Evolutionary conservation across 306 rosid species (phyloP).

Genomic region (Glycine soja): DNA sequence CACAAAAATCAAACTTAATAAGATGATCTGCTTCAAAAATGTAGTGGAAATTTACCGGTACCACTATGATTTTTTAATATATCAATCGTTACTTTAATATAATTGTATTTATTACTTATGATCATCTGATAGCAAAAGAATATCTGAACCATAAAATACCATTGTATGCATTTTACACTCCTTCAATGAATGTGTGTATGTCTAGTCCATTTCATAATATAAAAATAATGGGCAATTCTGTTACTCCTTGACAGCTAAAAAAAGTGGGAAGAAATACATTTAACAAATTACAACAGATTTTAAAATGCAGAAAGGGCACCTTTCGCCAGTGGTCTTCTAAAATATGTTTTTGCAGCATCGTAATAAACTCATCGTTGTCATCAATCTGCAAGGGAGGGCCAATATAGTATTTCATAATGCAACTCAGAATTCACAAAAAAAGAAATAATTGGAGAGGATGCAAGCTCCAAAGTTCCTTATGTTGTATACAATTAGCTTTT

Average conservation of each 20-base stretch:
- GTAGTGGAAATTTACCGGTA: conserved; percentile 17
- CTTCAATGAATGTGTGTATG: conserved; percentile 22
- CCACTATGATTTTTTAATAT: neutral
- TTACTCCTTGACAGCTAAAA: conserved; percentile 10
- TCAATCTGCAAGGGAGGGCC: conserved; percentile 64
- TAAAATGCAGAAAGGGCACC: conserved; percentile 55
- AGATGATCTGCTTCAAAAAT: neutral
- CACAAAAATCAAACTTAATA: neutral
- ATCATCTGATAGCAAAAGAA: conserved; percentile 33
- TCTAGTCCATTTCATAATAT: neutral
- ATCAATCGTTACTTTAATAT: conserved; percentile 28
- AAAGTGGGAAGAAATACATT: neutral
- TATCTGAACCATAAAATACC: conserved; percentile 26
- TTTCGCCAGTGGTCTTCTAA: conserved; percentile 84
- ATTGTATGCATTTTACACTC: conserved; percentile 24
- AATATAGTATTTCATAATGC: conserved; percentile 23
- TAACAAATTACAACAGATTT: conserved; percentile 25
- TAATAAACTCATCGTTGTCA: conserved; percentile 63
- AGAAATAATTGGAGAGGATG: conserved; percentile 33
- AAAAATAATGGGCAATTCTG: conserved; percentile 10
- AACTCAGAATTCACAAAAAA: conserved; percentile 29
- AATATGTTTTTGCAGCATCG: conserved; percentile 75
- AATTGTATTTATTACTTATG: conserved; percentile 20
- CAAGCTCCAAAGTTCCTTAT: conserved; percentile 30
- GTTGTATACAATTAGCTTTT: conserved; percentile 15